Evolutionary conservation across 2,329 filamentous ascomycete species (phyloP), one percentile per base, ranked within the genome.

Genomic region (Pestalotiopsis sp.): DNA sequence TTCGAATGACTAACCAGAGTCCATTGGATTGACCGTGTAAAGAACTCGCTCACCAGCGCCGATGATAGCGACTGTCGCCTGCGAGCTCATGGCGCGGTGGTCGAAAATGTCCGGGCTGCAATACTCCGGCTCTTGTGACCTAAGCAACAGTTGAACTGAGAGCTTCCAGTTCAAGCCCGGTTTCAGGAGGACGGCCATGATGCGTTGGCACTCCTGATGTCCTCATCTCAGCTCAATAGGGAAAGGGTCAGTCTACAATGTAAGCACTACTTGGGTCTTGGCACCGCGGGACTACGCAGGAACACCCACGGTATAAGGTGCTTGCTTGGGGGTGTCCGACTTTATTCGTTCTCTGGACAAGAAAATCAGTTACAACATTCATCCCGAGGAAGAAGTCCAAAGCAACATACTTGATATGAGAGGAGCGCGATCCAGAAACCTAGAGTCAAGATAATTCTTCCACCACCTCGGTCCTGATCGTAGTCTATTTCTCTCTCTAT

Each of bases 31-130:
- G 41, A 13, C 17, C 2, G 41, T 45, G n/a, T 4, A 49, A 39
- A 31, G 20, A 39, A 6, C 11, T n/a, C 1, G 3, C 68, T 52
- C 36, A 74, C 75, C 75, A 23, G 70, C 72, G 1, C 73, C 75
- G 27, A 76, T 72, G 13, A 77, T 73, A 3, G 74, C 75, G 5
- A 77, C 70, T 1, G 69, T 71, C 25, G 65, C 38, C 52, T 17
- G 25, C 52, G 38, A 25, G 17, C 3, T 59, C 64, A 66, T 66
- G 14, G 27, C 52, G 23, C 17, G 38, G 36, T 41, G 14, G 7
- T 9, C 9, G 13, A 31, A 4, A 12, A 2, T 2, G 12, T n/a
- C n/a, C n/a, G 3, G 11, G 3, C 25, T 23, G n/a, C 23, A 58
- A 20, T 9, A 14, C 1, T 4, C 1, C 20, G 20, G 13, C 52